Percentiles rank a stretch among this genome's conserved stretches.
Conservation (phyloP, 192 early-diverging fungal genomes). For the Phycomyces nitens region DNA sequence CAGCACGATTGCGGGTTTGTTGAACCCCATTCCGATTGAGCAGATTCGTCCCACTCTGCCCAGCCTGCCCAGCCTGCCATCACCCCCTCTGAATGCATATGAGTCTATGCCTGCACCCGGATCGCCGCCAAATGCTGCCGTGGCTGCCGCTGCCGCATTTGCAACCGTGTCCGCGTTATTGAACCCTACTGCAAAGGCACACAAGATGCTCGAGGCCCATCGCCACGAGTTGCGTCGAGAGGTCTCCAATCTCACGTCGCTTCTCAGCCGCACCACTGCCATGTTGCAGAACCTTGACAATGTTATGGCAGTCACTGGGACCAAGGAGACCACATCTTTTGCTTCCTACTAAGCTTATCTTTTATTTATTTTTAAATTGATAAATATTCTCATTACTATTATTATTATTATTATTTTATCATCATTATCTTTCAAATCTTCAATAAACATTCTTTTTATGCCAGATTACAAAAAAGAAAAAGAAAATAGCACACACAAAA, state of each 20-base stretch:
- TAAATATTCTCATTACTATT: too few species aligned
- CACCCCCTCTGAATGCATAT: conserved; percentile 28
- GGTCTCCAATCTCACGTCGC: conserved; percentile 47
- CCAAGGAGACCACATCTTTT: too few species aligned
- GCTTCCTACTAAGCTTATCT: too few species aligned
- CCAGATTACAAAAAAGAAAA: too few species aligned
- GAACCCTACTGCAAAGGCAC: conserved; percentile 31
- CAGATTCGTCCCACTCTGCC: neutral
- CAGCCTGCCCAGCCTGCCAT: conserved; percentile 19
- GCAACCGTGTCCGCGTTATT: conserved; percentile 33
- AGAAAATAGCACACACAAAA: too few species aligned
- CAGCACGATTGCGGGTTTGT: conserved; percentile 19
- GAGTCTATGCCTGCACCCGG: conserved; percentile 30
- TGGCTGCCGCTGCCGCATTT: conserved; percentile 17
- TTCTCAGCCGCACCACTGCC: conserved; percentile 50
- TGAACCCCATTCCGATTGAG: conserved; percentile 26
- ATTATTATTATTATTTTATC: too few species aligned
- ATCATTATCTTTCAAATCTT: too few species aligned
- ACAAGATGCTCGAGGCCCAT: conserved; percentile 50
- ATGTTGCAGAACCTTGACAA: conserved; percentile 52
- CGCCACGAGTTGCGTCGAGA: conserved; percentile 53
- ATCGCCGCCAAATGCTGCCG: conserved; percentile 9
- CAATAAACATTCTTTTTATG: too few species aligned
- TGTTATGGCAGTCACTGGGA: conserved; percentile 35
- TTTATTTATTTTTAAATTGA: too few species aligned